Evolutionary conservation across 2,329 filamentous ascomycete species (phyloP).

Genomic region (Sarocladiaceae sp.): DNA sequence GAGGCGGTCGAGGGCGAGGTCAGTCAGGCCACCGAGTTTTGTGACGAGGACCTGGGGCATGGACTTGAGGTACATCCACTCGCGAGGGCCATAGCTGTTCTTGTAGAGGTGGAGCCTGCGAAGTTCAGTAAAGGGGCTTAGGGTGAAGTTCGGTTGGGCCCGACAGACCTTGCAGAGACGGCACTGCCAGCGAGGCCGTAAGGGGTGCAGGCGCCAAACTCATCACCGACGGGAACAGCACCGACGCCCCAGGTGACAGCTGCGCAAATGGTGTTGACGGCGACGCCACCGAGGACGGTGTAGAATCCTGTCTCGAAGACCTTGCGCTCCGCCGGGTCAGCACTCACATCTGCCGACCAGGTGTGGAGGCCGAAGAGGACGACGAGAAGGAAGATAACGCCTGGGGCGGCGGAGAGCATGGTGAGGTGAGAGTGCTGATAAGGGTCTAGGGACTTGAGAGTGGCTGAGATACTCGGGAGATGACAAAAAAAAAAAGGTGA

Average conservation of each 20-base stretch:
- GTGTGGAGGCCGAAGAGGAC: conserved; percentile 4
- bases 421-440: too few relatives aligned
- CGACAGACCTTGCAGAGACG: conserved; percentile 7
- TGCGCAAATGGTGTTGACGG: conserved; percentile 7
- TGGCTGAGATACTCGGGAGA: too few relatives aligned
- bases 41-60: conserved; percentile 3
- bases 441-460: too few relatives aligned
- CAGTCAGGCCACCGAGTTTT: conserved; percentile 6
- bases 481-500: too few relatives aligned
- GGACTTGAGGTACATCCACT: conserved; percentile 9
- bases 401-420: conserved; percentile 1
- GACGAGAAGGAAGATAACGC: neutral
- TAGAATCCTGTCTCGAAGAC: conserved; percentile 5
- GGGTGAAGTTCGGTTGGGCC: neutral
- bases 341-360: neutral
- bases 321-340: conserved; percentile 5
- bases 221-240: conserved; percentile 4
- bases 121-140: neutral
- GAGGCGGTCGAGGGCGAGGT: neutral
- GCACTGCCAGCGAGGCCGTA: conserved; percentile 6
- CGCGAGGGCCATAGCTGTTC: conserved; percentile 6
- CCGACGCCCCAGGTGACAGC: neutral
- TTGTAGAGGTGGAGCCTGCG: conserved; percentile 6
- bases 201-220: conserved; percentile 7
- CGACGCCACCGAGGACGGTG: conserved; percentile 4